phyloP scores from a whole-genome alignment of 495 filamentous ascomycete species.

The Xylaria longipes region DNA sequence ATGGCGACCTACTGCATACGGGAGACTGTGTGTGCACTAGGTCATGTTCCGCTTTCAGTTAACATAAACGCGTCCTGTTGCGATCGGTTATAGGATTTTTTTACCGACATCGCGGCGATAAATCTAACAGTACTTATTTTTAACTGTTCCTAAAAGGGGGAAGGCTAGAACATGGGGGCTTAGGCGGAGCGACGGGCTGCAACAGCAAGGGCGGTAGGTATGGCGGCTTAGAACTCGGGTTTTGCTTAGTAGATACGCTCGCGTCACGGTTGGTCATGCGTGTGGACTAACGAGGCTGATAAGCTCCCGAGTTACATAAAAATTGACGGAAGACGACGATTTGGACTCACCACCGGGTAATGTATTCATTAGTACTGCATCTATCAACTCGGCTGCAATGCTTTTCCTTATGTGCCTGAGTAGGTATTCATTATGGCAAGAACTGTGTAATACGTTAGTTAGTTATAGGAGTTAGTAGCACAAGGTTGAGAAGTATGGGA shows the following conservation, averaged over 20 bases:
- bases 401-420: not conserved
- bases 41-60: too few species aligned
- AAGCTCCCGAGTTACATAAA: not conserved
- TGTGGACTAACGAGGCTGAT: not conserved
- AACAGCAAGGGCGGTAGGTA: not conserved
- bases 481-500: not conserved
- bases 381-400: not conserved
- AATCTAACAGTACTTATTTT: too few species aligned
- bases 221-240: not conserved
- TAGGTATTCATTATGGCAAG: not conserved
- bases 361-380: not conserved
- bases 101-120: too few species aligned
- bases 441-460: not conserved
- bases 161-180: not conserved
- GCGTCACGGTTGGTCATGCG: not conserved
- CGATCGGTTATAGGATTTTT: too few species aligned
- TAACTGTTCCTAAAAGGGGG: too few species aligned
- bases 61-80: too few species aligned
- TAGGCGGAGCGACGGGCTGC: not conserved
- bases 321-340: not conserved
- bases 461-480: not conserved
- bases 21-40: too few species aligned
- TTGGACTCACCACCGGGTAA: not conserved
- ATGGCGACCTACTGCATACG: too few species aligned
- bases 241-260: not conserved